Percentiles rank a stretch among this genome's conserved stretches.
Conservation (phyloP, 169 alveolate species). For the Plasmodium vinckei region DNA sequence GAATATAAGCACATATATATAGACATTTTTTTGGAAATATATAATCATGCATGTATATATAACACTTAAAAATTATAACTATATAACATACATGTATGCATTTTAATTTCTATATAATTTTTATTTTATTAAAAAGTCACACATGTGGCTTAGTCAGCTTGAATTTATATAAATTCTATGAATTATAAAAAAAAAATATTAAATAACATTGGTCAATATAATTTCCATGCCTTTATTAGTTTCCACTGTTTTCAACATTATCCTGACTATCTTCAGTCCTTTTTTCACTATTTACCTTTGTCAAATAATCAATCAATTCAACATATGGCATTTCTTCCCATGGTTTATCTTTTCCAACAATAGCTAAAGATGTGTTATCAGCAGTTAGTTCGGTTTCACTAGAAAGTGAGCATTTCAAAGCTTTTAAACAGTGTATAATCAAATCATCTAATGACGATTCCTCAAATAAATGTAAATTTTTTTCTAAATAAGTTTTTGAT, state of each 20-base stretch:
- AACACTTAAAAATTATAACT: neutral
- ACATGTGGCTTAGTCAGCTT: too few species aligned
- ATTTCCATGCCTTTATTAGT: neutral
- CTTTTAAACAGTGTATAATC: slow-evolving; percentile 91
- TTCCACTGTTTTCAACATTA: slow-evolving; percentile 16
- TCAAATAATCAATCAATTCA: slow-evolving; percentile 24
- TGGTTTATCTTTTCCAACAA: slow-evolving; percentile 85
- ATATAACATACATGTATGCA: neutral
- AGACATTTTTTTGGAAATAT: neutral
- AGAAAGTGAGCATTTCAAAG: slow-evolving; percentile 91
- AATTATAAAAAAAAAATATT: neutral
- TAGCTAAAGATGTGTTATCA: slow-evolving; percentile 91
- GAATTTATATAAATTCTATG: neutral
- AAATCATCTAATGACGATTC: slow-evolving; percentile 85
- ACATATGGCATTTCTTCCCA: slow-evolving; percentile 75
- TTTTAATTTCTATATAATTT: neutral
- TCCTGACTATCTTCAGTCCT: slow-evolving; percentile 11
- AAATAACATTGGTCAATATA: slow-evolving; percentile 9
- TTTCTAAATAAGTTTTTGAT: slow-evolving; percentile 97
- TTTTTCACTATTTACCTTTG: slow-evolving; percentile 39
- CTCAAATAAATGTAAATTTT: slow-evolving; percentile 91
- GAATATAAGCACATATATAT: neutral
- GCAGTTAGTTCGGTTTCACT: slow-evolving; percentile 92
- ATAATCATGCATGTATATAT: slow-evolving; percentile 1
- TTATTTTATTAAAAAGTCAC: neutral